A percentile compares a stretch with the other conserved stretches of the same genome.
Evolutionary conservation across 2,329 filamentous ascomycete genomes (phyloP).

Genomic region (Helicocarpus griseus): DNA sequence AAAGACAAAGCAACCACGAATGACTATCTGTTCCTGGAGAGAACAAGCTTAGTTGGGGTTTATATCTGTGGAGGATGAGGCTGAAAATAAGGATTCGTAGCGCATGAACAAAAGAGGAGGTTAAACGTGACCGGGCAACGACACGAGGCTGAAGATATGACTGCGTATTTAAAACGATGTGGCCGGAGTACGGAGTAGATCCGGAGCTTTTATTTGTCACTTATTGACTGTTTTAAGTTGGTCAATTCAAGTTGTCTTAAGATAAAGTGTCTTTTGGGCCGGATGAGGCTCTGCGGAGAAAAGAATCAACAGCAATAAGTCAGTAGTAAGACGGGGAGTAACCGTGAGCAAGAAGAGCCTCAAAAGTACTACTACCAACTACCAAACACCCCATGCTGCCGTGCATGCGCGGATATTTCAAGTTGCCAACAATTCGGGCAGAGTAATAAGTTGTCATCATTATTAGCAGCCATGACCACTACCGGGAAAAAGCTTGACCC

Average conservation of each 20-base stretch:
- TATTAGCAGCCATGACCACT: neutral
- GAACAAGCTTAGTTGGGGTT: neutral
- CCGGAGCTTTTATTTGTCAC: neutral
- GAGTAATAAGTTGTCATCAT: no score
- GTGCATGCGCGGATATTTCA: no score
- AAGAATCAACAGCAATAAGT: neutral
- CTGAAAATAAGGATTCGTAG: neutral
- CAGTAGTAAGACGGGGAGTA: no score
- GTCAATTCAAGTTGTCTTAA: neutral
- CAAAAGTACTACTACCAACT: no score
- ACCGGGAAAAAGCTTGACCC: neutral
- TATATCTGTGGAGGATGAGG: conserved; percentile 1
- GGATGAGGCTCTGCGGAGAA: neutral
- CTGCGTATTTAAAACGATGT: no score
- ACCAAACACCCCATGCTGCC: no score
- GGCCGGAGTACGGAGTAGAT: neutral
- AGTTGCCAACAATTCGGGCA: no score
- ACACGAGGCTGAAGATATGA: conserved; percentile 1
- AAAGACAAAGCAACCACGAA: neutral
- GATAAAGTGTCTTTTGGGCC: neutral
- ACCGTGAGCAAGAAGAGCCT: no score
- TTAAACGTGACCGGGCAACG: neutral
- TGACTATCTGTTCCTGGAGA: neutral
- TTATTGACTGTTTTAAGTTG: neutral
- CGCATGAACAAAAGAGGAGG: neutral